Percentiles rank a stretch among this genome's conserved stretches.
These are phyloP conservation scores for Xylariomycetidae sp. DNA, from an alignment of 2,329 filamentous ascomycete species.

Conservation along the genomic window DNA sequence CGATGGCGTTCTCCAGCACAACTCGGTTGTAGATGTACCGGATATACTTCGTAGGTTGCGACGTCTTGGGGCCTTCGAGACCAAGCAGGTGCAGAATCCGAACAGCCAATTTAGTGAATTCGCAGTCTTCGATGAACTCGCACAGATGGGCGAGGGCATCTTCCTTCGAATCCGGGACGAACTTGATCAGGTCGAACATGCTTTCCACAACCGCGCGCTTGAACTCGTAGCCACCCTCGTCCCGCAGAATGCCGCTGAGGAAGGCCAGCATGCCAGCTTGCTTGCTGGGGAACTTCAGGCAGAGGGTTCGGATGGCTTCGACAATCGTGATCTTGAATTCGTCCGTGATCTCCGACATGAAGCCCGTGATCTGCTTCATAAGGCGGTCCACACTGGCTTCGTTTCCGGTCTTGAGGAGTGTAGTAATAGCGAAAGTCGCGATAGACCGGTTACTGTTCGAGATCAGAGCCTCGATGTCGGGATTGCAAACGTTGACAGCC, in stretches of 20 bases:
- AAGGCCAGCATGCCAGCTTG: slow-evolving; percentile 97
- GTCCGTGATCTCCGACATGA: slow-evolving; percentile 98
- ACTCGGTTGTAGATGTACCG: slow-evolving; percentile 99
- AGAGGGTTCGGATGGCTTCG: slow-evolving; percentile 92
- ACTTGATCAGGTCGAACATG: slow-evolving; percentile 99
- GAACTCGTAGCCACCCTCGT: slow-evolving; percentile 97
- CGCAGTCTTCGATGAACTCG: slow-evolving; percentile 99
- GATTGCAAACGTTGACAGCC: slow-evolving; percentile 89
- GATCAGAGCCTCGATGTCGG: slow-evolving; percentile 93
- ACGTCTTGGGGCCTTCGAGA: slow-evolving; percentile 88
- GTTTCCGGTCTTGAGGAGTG: slow-evolving; percentile 95
- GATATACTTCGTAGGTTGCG: slow-evolving; percentile 96
- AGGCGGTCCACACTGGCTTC: slow-evolving; percentile 93
- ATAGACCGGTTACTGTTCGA: slow-evolving; percentile 96
- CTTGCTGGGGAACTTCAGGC: slow-evolving; percentile 96
- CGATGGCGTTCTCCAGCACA: slow-evolving; percentile 92
- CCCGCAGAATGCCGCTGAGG: slow-evolving; percentile 90
- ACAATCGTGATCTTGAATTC: slow-evolving; percentile 99
- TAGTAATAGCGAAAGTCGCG: slow-evolving; percentile 96
- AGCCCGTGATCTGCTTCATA: slow-evolving; percentile 97
- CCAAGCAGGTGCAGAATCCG: slow-evolving; percentile 91
- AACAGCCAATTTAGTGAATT: slow-evolving; percentile 96
- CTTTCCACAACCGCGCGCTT: slow-evolving; percentile 97
- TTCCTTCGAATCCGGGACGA: slow-evolving; percentile 81
- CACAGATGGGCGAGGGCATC: slow-evolving; percentile 88